These are phyloP conservation scores for Tricholoma flavovirens DNA, from an alignment of 768 basidiomycete genomes.

Conservation along the genomic window DNA sequence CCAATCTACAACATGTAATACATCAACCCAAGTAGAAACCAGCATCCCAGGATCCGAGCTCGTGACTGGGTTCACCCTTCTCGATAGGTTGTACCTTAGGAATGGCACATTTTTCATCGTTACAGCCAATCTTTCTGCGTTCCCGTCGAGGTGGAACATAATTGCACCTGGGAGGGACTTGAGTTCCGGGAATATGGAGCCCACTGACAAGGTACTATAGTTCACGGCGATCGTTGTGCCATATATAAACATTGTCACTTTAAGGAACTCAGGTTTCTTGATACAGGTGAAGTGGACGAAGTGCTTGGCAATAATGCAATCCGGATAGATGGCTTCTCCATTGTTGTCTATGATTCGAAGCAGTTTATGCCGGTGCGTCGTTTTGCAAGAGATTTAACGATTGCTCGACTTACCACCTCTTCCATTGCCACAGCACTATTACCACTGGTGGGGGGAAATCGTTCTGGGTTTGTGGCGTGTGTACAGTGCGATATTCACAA, in stretches of 20 bases:
- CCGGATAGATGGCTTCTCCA: conserved; percentile 12
- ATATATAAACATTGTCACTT: neutral
- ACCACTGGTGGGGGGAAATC: conserved; percentile 27
- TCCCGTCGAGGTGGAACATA: conserved; percentile 44
- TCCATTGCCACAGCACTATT: conserved; percentile 14
- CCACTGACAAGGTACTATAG: conserved; percentile 23
- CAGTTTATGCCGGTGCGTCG: conserved; percentile 19
- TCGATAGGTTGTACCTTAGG: conserved; percentile 68
- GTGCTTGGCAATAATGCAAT: conserved; percentile 15
- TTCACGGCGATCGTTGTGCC: neutral
- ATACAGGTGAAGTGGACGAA: conserved; percentile 9
- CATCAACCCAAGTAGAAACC: conserved; percentile 11
- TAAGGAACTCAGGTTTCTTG: conserved; percentile 17
- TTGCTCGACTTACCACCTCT: neutral
- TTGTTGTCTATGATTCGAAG: conserved; percentile 17
- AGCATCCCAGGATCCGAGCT: conserved; percentile 32
- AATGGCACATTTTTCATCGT: conserved; percentile 72
- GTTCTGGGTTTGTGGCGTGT: conserved; percentile 20
- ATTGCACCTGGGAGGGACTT: conserved; percentile 24
- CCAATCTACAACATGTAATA: neutral
- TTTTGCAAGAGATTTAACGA: neutral
- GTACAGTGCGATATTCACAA: conserved; percentile 11
- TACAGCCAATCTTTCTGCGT: conserved; percentile 31
- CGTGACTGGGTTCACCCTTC: conserved; percentile 65
- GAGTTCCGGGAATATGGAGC: conserved; percentile 19